Percentiles rank a stretch among this genome's conserved stretches.
phyloP scores from a whole-genome alignment of 2,329 filamentous ascomycete species.

The Trichoderma atrobrunneum region DNA sequence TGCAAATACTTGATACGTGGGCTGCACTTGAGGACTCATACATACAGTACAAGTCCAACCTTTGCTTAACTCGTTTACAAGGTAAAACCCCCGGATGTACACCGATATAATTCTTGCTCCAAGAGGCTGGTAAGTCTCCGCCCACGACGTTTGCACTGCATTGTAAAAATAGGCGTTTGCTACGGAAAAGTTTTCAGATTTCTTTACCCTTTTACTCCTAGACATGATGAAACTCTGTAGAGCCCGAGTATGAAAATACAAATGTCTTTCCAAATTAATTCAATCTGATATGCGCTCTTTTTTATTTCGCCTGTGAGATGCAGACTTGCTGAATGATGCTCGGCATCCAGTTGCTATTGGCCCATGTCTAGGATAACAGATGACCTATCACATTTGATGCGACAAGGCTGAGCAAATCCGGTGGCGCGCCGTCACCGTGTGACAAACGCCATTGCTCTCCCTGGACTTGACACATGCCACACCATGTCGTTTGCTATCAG shows the following conservation, averaged over 20 bases:
- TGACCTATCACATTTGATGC: not conserved
- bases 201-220: not conserved
- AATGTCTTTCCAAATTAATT: not conserved
- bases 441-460: not conserved
- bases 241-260: not conserved
- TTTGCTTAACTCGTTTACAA: slow-evolving; percentile 9
- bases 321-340: not conserved
- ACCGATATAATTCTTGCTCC: slow-evolving; percentile 10
- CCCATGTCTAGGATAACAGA: not conserved
- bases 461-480: slow-evolving; percentile 1
- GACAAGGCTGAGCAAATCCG: slow-evolving; percentile 4
- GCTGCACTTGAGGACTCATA: slow-evolving; percentile 5
- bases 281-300: not conserved
- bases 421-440: slow-evolving; percentile 13
- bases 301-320: not conserved
- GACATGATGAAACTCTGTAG: slow-evolving; percentile 5
- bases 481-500: not conserved
- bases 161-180: slow-evolving; percentile 17
- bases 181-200: slow-evolving; percentile 12
- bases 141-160: slow-evolving; percentile 15
- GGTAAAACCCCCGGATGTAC: slow-evolving; percentile 16
- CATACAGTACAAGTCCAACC: not conserved
- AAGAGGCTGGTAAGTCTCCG: slow-evolving; percentile 20
- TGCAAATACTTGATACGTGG: slow-evolving; percentile 25
- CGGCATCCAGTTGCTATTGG: not conserved